Base-by-base conservation (phyloP, 2,329 filamentous ascomycete genomes). In the Knufia fluminis region DNA sequence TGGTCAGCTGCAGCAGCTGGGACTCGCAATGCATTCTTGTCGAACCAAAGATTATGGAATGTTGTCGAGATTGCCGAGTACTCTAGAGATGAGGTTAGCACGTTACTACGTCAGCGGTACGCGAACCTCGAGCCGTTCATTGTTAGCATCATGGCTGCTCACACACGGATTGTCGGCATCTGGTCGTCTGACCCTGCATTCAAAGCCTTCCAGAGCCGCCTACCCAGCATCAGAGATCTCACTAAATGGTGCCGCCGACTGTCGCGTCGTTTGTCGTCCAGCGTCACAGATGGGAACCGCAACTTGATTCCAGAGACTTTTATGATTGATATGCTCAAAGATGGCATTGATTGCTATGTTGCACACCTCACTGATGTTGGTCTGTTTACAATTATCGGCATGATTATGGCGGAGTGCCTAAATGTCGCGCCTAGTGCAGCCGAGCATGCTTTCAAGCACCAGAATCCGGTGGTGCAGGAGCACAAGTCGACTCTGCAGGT, bases 341-440 rank as follows among this genome's bases (percentile, higher is more conserved):
- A 98, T 63, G 86, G 89, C 0, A 76, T 92, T 46, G 92, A 98
- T 66, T 94, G 90, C 62, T 97, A 98, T 65, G 82, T 87, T 36
- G 86, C 86, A 48, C 87, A 85, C 62, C 72, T 92, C 40, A 83
- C 85, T 8, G 83, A 83, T 50, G 74, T 75, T 24, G 72, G 77
- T 10, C 67, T 72, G 3, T 70, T 94, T 26, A 72, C 75, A 42
- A 78, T 77, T 39, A 87, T 97, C 53, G 90, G 90, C 0, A 82
- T 94, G 66, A 84, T 89, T 59, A 83, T 98, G 68, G 45, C 45
- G n/a, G 35, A 28, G 20, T 7, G 33, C 17, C 23, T 48, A 14
- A 86, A 90, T 50, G 80, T 97, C 51, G 84, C 92, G 28, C 82
- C 85, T 48, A 86, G 94, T 63, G 77, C 87, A 52, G 82, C 85